Conservation (phyloP, 805 yeast species). For the Jamesozyma spencerorum region DNA sequence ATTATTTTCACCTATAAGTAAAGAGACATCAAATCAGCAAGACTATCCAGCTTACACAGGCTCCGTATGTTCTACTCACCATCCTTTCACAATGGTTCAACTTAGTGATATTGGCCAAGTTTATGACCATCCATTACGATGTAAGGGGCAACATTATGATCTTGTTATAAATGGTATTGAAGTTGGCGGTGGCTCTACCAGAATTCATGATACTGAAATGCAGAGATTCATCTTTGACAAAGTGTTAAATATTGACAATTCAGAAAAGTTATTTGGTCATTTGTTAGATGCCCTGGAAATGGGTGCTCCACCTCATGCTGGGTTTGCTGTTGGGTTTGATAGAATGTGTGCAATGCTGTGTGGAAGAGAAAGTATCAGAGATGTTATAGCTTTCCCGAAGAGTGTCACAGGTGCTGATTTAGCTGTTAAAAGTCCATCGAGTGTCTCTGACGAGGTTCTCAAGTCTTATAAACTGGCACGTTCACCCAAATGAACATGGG, state of each 20-base stretch:
- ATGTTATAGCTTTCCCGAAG: slow-evolving; percentile 94
- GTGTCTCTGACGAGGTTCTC: slow-evolving; percentile 43
- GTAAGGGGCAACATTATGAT: slow-evolving; percentile 88
- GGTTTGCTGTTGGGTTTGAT: slow-evolving; percentile 91
- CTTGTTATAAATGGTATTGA: slow-evolving; percentile 90
- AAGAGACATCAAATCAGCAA: slow-evolving; percentile 8
- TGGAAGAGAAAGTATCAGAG: slow-evolving; percentile 72
- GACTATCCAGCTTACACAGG: slow-evolving; percentile 51
- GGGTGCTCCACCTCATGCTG: slow-evolving; percentile 99
- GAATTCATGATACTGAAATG: slow-evolving; percentile 78
- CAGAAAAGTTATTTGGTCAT: slow-evolving; percentile 72
- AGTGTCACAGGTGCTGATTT: slow-evolving; percentile 81
- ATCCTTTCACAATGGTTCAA: slow-evolving; percentile 92
- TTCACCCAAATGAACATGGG: not conserved
- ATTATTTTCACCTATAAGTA: slow-evolving; percentile 68
- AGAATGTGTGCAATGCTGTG: slow-evolving; percentile 83
- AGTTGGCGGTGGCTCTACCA: slow-evolving; percentile 93
- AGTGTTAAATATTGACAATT: slow-evolving; percentile 50
- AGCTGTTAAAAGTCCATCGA: slow-evolving; percentile 78
- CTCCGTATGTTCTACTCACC: slow-evolving; percentile 69
- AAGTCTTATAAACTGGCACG: slow-evolving; percentile 38
- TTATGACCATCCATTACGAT: slow-evolving; percentile 44
- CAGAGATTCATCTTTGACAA: slow-evolving; percentile 65
- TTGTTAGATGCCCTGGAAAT: slow-evolving; percentile 66
- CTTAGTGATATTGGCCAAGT: slow-evolving; percentile 55